A percentile compares a stretch with the other conserved stretches of the same genome.
Conservation (phyloP, 352 stramenopile genomes). For the Phytophthora hibernalis region DNA sequence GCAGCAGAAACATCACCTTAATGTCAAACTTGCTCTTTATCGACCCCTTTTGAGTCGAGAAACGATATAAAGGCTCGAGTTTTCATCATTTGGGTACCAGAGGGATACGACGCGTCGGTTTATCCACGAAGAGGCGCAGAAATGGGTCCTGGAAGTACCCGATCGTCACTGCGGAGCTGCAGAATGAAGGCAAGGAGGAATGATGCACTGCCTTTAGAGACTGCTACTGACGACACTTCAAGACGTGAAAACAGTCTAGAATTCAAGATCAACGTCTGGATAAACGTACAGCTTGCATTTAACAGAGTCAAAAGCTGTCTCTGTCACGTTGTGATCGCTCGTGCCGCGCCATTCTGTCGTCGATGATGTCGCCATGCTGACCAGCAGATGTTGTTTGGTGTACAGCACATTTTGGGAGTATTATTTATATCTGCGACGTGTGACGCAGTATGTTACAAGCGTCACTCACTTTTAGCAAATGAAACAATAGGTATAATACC, state of each 20-base stretch:
- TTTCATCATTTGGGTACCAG: conserved; percentile 42
- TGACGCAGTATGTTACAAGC: too few relatives aligned
- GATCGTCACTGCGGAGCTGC: conserved; percentile 64
- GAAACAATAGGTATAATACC: too few relatives aligned
- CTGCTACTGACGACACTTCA: conserved; percentile 2
- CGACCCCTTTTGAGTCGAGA: background rate
- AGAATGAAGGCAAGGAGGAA: background rate
- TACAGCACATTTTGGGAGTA: background rate
- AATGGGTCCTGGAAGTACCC: conserved; percentile 74
- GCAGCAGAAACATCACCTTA: conserved; percentile 3
- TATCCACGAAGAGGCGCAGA: conserved; percentile 62
- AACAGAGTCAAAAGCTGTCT: conserved; percentile 76
- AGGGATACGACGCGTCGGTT: conserved; percentile 70
- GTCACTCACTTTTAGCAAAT: too few relatives aligned
- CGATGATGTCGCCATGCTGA: conserved; percentile 14
- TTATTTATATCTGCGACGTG: background rate
- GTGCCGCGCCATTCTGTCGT: conserved; percentile 41
- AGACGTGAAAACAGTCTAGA: background rate
- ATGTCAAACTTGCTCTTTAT: background rate
- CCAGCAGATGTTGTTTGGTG: conserved; percentile 10
- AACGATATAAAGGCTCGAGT: background rate
- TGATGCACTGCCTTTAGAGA: conserved; percentile 30
- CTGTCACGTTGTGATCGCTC: conserved; percentile 83
- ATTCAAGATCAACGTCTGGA: background rate
- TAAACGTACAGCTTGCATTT: conserved; percentile 78